These are phyloP conservation scores for Olyra latifolia DNA, from an alignment of 176 grass and related monocot genomes.

Conservation along the genomic window DNA sequence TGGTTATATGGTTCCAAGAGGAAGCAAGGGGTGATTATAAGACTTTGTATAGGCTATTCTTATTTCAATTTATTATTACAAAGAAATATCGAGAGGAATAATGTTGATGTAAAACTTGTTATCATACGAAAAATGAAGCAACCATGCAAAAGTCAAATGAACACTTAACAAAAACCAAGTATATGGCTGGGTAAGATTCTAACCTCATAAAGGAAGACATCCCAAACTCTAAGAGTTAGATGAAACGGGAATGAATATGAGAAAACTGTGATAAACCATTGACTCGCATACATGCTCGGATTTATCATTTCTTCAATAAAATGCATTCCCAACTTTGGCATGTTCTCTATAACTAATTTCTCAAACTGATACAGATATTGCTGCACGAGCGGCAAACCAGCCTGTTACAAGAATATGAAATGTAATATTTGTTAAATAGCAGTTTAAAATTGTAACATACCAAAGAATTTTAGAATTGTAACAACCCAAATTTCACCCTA, in stretches of 20 bases:
- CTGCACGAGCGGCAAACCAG: conserved; percentile 85
- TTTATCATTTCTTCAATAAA: conserved; percentile 96
- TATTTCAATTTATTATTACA: background rate
- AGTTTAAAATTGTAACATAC: conserved; percentile 3
- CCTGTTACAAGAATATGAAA: conserved; percentile 51
- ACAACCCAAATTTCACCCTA: too few relatives aligned
- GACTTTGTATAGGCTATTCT: background rate
- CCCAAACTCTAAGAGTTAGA: conserved; percentile 89
- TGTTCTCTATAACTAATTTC: conserved; percentile 76
- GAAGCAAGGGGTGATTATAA: background rate
- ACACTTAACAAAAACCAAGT: conserved; percentile 7
- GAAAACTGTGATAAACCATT: conserved; percentile 99
- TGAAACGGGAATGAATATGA: conserved; percentile 88
- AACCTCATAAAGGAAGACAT: conserved; percentile 97
- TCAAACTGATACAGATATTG: conserved; percentile 88
- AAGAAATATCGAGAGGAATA: background rate
- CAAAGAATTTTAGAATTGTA: too few relatives aligned
- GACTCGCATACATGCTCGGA: conserved; percentile 96
- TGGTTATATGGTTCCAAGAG: background rate
- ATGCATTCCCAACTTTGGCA: conserved; percentile 87
- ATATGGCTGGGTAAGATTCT: conserved; percentile 28
- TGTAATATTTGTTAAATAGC: conserved; percentile 24
- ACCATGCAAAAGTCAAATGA: conserved; percentile 14
- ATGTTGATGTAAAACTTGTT: background rate
- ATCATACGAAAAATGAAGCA: background rate